phyloP scores from a whole-genome alignment of 2,329 filamentous ascomycete species.

The Aureobasidium sp. region DNA sequence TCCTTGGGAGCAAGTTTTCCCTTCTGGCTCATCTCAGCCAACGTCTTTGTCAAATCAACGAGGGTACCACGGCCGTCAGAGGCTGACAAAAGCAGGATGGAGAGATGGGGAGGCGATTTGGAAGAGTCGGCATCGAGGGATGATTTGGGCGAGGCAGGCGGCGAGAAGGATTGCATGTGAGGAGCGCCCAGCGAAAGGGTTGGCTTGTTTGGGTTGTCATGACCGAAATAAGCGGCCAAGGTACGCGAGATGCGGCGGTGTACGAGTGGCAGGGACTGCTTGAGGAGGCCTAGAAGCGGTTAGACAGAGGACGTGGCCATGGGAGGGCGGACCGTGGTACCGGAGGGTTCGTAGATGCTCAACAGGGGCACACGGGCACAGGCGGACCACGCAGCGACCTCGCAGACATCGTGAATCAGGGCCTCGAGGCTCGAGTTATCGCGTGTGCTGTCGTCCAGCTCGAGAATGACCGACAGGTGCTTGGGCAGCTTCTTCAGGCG shows the following conservation, averaged over 20 bases:
- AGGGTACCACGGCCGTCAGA: constrained; percentile 90
- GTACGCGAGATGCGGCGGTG: constrained; percentile 74
- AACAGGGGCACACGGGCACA: constrained; percentile 81
- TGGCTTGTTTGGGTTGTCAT: constrained; percentile 53
- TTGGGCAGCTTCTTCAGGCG: constrained; percentile 66
- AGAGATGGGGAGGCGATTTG: constrained; percentile 38
- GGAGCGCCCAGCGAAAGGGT: constrained; percentile 66
- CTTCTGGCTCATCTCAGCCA: constrained; percentile 90
- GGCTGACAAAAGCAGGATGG: constrained; percentile 72
- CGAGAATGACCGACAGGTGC: constrained; percentile 82
- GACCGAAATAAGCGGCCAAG: constrained; percentile 80
- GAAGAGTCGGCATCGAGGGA: constrained; percentile 21
- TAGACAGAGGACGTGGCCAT: constrained; percentile 4
- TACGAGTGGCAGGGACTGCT: constrained; percentile 78
- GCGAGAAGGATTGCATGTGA: constrained; percentile 56
- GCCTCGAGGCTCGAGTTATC: constrained; percentile 70
- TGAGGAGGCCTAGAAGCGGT: constrained; percentile 62
- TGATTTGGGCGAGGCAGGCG: constrained; percentile 37
- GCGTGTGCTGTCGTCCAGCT: constrained; percentile 61
- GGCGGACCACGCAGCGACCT: constrained; percentile 88
- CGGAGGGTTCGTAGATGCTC: constrained; percentile 87
- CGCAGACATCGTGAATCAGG: constrained; percentile 82
- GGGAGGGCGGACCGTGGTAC: constrained; percentile 43
- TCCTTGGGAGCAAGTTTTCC: constrained; percentile 75
- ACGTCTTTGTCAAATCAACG: constrained; percentile 88